Percentiles rank a stretch among this genome's conserved stretches.
Conservation (phyloP, 192 early-diverging fungal genomes). For the Coemansia sp. region DNA sequence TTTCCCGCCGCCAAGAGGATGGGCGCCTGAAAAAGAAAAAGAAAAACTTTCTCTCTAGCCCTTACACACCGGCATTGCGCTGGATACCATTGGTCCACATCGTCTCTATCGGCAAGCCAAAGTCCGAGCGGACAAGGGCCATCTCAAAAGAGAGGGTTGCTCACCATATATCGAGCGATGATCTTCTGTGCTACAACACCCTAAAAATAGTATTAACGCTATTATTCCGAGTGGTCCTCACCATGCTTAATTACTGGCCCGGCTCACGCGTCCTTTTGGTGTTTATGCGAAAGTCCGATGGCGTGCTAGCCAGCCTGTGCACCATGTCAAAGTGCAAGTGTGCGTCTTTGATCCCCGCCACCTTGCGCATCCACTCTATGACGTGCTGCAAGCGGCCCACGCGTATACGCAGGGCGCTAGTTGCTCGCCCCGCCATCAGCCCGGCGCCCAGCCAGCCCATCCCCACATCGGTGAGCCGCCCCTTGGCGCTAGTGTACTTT, state of each 20-base stretch:
- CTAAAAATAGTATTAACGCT: neutral
- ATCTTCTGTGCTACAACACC: neutral
- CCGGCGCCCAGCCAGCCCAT: constrained; percentile 20
- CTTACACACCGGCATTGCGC: neutral
- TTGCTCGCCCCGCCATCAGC: constrained; percentile 9
- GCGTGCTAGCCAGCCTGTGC: constrained; percentile 21
- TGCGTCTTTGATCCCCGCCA: constrained; percentile 10
- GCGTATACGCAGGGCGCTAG: neutral
- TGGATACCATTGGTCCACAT: neutral
- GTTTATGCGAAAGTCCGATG: constrained; percentile 13
- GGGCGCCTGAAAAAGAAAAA: neutral
- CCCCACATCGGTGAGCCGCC: neutral
- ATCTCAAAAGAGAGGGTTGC: neutral
- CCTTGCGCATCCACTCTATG: constrained; percentile 22
- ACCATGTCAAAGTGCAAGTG: constrained; percentile 23
- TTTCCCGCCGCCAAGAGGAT: neutral
- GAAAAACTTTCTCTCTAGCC: neutral
- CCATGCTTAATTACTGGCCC: neutral
- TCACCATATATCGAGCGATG: neutral
- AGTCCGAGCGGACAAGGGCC: neutral
- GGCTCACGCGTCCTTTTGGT: neutral
- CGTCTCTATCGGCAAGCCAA: neutral
- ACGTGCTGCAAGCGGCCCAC: constrained; percentile 7
- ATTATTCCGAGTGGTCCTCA: too few relatives aligned
- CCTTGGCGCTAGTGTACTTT: neutral